phyloP scores from a whole-genome alignment of 139 green algal species.

The Tetradesmus lagerheimii region DNA sequence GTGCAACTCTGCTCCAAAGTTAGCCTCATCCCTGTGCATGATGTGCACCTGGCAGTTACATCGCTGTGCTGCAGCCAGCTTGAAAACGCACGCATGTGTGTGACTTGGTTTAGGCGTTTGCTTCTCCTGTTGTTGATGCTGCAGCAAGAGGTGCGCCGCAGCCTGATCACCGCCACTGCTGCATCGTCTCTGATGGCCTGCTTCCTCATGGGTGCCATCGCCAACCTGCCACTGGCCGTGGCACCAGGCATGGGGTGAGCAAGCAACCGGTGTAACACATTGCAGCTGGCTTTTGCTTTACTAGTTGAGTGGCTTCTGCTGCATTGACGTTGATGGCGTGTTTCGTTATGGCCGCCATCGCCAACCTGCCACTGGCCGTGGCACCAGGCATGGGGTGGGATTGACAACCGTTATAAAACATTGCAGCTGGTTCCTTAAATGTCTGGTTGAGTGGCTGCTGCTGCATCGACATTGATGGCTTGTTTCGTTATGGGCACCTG shows the following conservation, averaged over 20 bases:
- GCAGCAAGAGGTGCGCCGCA: conserved; percentile 21
- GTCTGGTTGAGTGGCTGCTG: too few relatives aligned
- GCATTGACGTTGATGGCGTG: conserved; percentile 72
- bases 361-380: conserved; percentile 81
- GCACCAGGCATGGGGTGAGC: conserved; percentile 64
- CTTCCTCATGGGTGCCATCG: conserved; percentile 79
- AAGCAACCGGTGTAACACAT: too few relatives aligned
- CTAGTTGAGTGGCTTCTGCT: too few relatives aligned
- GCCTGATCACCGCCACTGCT: conserved; percentile 80
- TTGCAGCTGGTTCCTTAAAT: too few relatives aligned
- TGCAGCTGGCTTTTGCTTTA: too few relatives aligned
- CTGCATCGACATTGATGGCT: conserved; percentile 70
- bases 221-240: conserved; percentile 81
- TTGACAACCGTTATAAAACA: too few relatives aligned
- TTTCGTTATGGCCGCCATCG: conserved; percentile 79
- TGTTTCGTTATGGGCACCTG: conserved; percentile 82
- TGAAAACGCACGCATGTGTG: too few relatives aligned
- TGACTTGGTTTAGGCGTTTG: not conserved
- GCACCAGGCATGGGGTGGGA: conserved; percentile 64
- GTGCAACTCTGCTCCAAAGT: too few relatives aligned
- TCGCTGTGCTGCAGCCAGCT: too few relatives aligned
- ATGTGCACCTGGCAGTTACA: too few relatives aligned
- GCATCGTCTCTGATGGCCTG: conserved; percentile 72
- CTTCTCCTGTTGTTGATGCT: not conserved
- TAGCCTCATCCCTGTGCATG: too few relatives aligned